Base-by-base conservation (phyloP, 805 yeast genomes). In the Starmerella bombicola region DNA sequence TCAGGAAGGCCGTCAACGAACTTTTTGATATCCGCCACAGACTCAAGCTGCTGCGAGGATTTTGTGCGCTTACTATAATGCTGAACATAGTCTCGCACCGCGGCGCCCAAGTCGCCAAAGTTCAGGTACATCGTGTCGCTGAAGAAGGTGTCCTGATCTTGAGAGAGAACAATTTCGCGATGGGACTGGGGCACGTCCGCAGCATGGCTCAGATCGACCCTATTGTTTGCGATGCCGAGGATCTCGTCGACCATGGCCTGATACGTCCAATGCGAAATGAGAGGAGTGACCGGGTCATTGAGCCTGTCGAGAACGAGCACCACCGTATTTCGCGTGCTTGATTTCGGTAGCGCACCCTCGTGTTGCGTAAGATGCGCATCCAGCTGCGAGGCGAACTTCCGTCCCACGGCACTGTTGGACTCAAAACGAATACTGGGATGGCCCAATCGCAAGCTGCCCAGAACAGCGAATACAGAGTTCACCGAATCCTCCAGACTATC, bases 201-300 rank as follows among this genome's bases (percentile, higher is more conserved):
- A 1, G 73, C 68, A 1, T 60, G 53, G 0, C 77, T 65, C 26
- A 86, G 58, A 50, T 75, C 79, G 3, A 84, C 93, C 2, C 86
- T 71, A 52, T 91, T 88, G 55, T 84, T 79, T 25, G 68, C 64
- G 43, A 91, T 81, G 2, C 88, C 94, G 23, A 91, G 65, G 18
- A 85, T 69, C 57, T 93, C 97, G 58, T 88, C 94, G 15, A 91
- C 83, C 97, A 91, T 88, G 2, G 95, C 81, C 57, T 88, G 97
- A 61, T 84, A 91, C 1, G 98, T 86, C 99, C 99, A 91, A 2
- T 97, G 98, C 30, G 79, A 74, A 36, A 91, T 63, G 23, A 91
- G 67, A 1, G 99, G 96, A 0, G 99, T 88, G 12, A 88, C 67
- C 2, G 98, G 96, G 60, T 91, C 99, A 54, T 74, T 80, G 43